These are phyloP conservation scores for Phytophthora multivora DNA, from an alignment of 352 stramenopile species.

Conservation along the genomic window DNA sequence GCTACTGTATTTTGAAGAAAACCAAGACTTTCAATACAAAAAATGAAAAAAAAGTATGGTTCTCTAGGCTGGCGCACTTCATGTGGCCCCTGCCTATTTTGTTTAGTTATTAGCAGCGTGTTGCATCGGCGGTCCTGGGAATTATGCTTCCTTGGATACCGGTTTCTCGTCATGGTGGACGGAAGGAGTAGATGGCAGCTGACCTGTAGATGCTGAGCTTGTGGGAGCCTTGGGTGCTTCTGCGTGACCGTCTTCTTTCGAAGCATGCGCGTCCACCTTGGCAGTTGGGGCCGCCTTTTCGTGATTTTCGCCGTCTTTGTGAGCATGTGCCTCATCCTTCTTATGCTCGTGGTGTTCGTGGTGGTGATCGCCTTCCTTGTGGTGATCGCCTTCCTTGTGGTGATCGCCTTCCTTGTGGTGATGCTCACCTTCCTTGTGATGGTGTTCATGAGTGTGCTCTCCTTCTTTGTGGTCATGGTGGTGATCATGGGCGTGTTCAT, in stretches of 20 bases:
- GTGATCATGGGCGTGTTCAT: background rate
- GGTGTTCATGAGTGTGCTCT: conserved; percentile 8
- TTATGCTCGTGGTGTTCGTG: conserved; percentile 16
- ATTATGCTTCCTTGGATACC: conserved; percentile 26
- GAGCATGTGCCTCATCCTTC: conserved; percentile 2
- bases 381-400: conserved; percentile 6
- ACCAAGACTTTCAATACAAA: background rate
- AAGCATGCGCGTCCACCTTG: conserved; percentile 14
- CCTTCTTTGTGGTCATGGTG: conserved; percentile 7
- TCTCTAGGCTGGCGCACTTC: conserved; percentile 1
- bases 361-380: conserved; percentile 10
- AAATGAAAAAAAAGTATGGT: background rate
- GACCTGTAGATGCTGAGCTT: conserved; percentile 20
- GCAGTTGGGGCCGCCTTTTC: conserved; percentile 8
- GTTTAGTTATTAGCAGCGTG: conserved; percentile 14
- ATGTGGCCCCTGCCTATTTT: background rate
- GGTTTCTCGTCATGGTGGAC: conserved; percentile 19
- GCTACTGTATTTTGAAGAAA: no score
- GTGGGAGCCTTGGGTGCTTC: conserved; percentile 21
- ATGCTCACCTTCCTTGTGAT: background rate
- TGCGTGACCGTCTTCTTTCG: conserved; percentile 18
- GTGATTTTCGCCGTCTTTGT: conserved; percentile 7
- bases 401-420: conserved; percentile 3
- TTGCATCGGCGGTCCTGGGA: background rate
- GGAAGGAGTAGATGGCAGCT: conserved; percentile 11